Evolutionary conservation across 306 rosid species (phyloP).

Genomic region (Quercus variabilis): DNA sequence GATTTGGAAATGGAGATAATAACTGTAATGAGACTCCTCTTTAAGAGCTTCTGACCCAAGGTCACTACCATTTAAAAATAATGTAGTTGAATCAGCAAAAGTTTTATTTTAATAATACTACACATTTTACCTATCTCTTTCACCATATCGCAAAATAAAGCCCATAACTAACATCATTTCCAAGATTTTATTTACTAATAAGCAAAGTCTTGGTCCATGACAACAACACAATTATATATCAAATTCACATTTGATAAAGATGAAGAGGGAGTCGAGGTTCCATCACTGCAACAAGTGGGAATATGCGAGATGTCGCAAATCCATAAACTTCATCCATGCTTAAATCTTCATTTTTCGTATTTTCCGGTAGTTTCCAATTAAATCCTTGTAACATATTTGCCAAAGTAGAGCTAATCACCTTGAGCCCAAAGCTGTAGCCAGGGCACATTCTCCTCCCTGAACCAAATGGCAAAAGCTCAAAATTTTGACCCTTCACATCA

Average conservation of each 20-base stretch:
- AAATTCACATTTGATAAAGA: slow-evolving; percentile 7
- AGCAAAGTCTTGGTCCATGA: too few relatives aligned
- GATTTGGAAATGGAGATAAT: too few relatives aligned
- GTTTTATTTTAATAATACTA: too few relatives aligned
- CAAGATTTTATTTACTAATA: too few relatives aligned
- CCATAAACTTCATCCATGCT: slow-evolving; percentile 29
- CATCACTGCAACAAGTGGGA: slow-evolving; percentile 20
- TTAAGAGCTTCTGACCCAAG: too few relatives aligned
- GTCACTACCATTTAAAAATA: too few relatives aligned
- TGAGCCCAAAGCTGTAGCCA: neutral
- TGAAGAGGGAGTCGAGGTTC: slow-evolving; percentile 26
- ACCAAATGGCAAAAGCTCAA: slow-evolving; percentile 34
- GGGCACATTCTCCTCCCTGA: slow-evolving; percentile 32
- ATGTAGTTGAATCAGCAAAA: too few relatives aligned
- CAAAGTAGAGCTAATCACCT: neutral
- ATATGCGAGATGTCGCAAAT: slow-evolving; percentile 3
- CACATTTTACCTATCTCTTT: too few relatives aligned
- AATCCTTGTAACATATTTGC: slow-evolving; percentile 33
- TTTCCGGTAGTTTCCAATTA: neutral
- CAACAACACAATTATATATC: too few relatives aligned
- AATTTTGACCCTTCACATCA: slow-evolving; percentile 33
- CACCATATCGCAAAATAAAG: too few relatives aligned
- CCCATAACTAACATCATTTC: too few relatives aligned
- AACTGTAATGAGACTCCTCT: too few relatives aligned
- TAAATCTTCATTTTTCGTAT: slow-evolving; percentile 7